Evolutionary conservation across 495 filamentous ascomycete species (phyloP).

Genomic region (Venustampulla echinocandica): DNA sequence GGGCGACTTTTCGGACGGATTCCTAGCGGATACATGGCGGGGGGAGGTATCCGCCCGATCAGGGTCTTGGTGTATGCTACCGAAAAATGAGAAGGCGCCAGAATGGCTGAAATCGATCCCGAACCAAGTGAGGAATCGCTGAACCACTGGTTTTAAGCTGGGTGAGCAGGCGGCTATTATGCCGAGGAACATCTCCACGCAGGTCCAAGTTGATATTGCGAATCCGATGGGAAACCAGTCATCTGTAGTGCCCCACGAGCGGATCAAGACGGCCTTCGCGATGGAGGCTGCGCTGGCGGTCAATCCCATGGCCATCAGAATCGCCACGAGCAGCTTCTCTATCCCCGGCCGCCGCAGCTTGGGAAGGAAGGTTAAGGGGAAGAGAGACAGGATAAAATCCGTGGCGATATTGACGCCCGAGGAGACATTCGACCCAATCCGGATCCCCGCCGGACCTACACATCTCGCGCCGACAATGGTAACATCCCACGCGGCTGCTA

Average conservation of each 20-base stretch:
- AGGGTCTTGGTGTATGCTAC: too few relatives aligned
- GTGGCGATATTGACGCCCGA: conserved; percentile 23
- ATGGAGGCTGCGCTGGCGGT: conserved; percentile 24
- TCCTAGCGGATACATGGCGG: too few relatives aligned
- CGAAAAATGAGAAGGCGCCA: too few relatives aligned
- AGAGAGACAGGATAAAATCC: conserved; percentile 25
- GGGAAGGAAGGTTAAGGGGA: conserved; percentile 29
- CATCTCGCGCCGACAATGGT: conserved; percentile 16
- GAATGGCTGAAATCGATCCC: conserved; percentile 1
- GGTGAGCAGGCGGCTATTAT: conserved; percentile 4
- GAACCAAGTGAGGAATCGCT: background rate
- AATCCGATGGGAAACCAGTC: conserved; percentile 1
- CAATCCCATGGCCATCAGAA: conserved; percentile 29
- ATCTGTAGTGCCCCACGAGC: background rate
- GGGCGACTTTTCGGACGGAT: too few relatives aligned
- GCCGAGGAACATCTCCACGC: conserved; percentile 6
- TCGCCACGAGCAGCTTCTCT: conserved; percentile 24
- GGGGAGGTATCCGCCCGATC: too few relatives aligned
- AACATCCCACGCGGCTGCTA: conserved; percentile 25
- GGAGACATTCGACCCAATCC: conserved; percentile 21
- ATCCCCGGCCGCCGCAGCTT: conserved; percentile 25
- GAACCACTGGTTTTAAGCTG: conserved; percentile 4
- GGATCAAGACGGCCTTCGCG: conserved; percentile 16
- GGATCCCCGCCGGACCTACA: conserved; percentile 6
- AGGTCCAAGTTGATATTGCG: conserved; percentile 2